Evolutionary conservation across 1,284 basidiomycete species (phyloP), one percentile per base, ranked within the genome.

Genomic region (Coniophora puteana): DNA sequence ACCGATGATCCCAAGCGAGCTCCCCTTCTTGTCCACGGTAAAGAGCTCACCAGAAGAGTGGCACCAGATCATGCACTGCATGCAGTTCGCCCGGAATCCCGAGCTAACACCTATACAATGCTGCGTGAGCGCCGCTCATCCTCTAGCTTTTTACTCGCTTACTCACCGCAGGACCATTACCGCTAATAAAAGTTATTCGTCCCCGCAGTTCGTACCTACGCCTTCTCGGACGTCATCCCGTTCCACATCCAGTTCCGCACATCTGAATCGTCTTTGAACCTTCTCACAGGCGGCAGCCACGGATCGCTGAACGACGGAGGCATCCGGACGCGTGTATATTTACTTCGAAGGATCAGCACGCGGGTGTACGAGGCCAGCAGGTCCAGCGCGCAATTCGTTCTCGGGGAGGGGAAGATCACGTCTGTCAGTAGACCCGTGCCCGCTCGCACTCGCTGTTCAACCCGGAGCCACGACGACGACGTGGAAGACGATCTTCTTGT

Each of bases 1-100:
- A 3, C 58, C 59, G 8, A 47, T 62, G 5, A 49, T 62, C 32
- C 43, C 58, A 4, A 47, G 42, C 8, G 36, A 59, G 21, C 29
- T 48, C 7, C 34, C 43, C 8, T 63, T 61, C 12, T 44, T 62
- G 50, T 46, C 46, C 12, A 61, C 61, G 7, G 51, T 63, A 23
- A 63, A 59, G 39, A 45, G 45, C 4, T 61, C 54, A 2, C 55
- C 61, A 5, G 58, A 59, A 47, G 57, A 63, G 37, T 59, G 57
- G 61, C 48, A 47, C 38, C 51, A 59, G 48, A 33, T 57, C 17
- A 55, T 54, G 32, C 59, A 45, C 26, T 40, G 47, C 14, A 8
- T 55, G 35, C 44, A 52, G 20, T 46, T 43, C 45, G 38, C 58
- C 18, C 45, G 43, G 33, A 28, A 32, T 18, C 62, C 57, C 4